Evolutionary conservation across 1,284 basidiomycete genomes (phyloP), one percentile per base, ranked within the genome.

Genomic region (Ceratobasidium theobromae): DNA sequence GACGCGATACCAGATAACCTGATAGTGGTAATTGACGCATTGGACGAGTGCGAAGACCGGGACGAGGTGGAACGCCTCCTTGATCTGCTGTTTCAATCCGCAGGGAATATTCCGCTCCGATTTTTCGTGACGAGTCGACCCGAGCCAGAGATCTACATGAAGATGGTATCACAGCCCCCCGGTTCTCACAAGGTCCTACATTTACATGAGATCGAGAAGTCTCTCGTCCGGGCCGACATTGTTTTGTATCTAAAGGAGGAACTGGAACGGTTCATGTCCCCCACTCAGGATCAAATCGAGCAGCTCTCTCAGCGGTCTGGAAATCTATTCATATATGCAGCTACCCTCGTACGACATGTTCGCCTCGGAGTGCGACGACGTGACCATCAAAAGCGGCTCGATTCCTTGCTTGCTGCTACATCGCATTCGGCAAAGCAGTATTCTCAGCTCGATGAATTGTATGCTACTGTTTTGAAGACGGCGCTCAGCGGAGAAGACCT

Each of bases 311-410:
- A 54, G 12, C 23, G 55, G 12, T 38, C 68, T 16, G 65, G 53
- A n/a, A 46, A 16, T 2, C 55, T 69, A 6, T 69, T 69, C 65
- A 67, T 69, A 49, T 53, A 53, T 23, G 68, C 68, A 11, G 65
- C 68, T 12, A 66, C 64, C 6, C 27, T 40, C 25, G 58, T 68
- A 9, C 33, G 35, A 11, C 65, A 64, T 28, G 43, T 67, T 16
- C 25, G 14, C 4, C 30, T 46, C 9, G 32, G 27, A 16, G 28
- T 14, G 12, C 23, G 12, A 25, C 16, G 27, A 16, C 33, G 23
- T 2, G 30, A 64, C n/a, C 49, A 28, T n/a, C 32, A 48, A 6
- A 16, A 30, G 8, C 54, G 65, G 11, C 49, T 66, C 4, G 33
- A 46, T 1, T n/a, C 33, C 3, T 16, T 67, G 18, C 68, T 67